Percentiles rank a stretch among this genome's conserved stretches.
These are phyloP conservation scores for Ruellia speciosa DNA, from an alignment of 305 asterid species.

Conservation along the genomic window DNA sequence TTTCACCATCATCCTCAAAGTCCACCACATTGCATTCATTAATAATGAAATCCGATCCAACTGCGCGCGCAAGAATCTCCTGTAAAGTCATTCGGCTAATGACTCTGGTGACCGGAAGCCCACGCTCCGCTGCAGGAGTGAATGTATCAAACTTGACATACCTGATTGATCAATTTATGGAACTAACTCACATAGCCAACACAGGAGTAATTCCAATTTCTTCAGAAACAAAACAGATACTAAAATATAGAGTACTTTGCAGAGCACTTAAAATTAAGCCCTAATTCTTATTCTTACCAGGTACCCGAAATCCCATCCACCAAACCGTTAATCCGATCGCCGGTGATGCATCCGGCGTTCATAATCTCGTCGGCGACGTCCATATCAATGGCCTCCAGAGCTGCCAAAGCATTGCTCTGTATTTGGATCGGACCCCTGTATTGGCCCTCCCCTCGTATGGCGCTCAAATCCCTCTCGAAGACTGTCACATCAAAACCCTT, in stretches of 20 bases:
- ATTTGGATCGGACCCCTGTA: conserved; percentile 92
- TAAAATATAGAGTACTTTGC: too few relatives aligned
- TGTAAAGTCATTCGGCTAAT: conserved; percentile 85
- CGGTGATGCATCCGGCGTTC: conserved; percentile 80
- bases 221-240: too few relatives aligned
- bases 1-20: conserved; percentile 60
- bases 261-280: too few relatives aligned
- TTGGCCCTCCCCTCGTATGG: conserved; percentile 90
- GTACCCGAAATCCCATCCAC: conserved; percentile 79
- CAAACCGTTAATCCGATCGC: conserved; percentile 85
- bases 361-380: conserved; percentile 71
- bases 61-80: conserved; percentile 75
- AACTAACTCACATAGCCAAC: not conserved
- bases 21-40: conserved; percentile 71
- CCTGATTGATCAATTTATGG: conserved; percentile 46
- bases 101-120: conserved; percentile 90
- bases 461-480: conserved; percentile 92
- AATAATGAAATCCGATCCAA: conserved; percentile 66
- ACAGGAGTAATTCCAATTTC: too few relatives aligned
- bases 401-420: conserved; percentile 93
- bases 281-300: conserved; percentile 40
- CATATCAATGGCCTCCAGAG: conserved; percentile 88
- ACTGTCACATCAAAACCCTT: conserved; percentile 79
- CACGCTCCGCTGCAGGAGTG: conserved; percentile 85
- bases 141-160: conserved; percentile 88